phyloP scores from a whole-genome alignment of 257 asterid genomes.

The Leptodermis oblonga region DNA sequence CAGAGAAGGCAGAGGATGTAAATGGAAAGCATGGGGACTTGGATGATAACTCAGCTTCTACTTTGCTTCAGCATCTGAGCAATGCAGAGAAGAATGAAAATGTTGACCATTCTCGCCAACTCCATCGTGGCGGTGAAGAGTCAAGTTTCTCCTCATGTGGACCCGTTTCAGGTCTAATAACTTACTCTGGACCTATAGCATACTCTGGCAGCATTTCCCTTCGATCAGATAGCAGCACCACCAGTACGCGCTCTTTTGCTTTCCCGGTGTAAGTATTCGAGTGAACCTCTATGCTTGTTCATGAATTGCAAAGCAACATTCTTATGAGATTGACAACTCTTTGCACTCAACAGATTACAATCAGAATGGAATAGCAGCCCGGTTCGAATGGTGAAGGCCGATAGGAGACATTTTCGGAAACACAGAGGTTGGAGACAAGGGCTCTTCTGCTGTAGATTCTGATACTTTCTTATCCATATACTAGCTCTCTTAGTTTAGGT shows the following conservation, averaged over 20 bases:
- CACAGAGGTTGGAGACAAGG: constrained; percentile 76
- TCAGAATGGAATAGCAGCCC: constrained; percentile 95
- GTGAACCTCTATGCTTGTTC: not conserved
- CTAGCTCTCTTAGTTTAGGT: constrained; percentile 30
- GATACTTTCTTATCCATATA: constrained; percentile 22
- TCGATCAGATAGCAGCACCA: constrained; percentile 87
- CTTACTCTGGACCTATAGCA: constrained; percentile 64
- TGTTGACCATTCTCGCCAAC: constrained; percentile 23
- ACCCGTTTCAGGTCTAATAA: constrained; percentile 36
- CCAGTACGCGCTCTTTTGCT: constrained; percentile 82
- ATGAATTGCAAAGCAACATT: too few species aligned
- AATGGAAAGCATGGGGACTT: not conserved
- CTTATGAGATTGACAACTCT: not conserved
- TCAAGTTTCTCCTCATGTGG: constrained; percentile 65
- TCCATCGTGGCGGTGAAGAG: constrained; percentile 55
- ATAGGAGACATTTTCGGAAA: constrained; percentile 51
- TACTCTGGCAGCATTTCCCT: constrained; percentile 70
- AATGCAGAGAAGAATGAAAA: constrained; percentile 17
- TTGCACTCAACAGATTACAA: constrained; percentile 50
- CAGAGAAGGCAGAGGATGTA: too few species aligned
- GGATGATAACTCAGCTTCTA: constrained; percentile 10
- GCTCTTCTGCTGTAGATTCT: constrained; percentile 86
- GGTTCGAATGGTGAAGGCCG: constrained; percentile 82
- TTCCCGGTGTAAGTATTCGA: constrained; percentile 68
- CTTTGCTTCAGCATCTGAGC: constrained; percentile 17